Percentiles rank a stretch among this genome's conserved stretches.
These are phyloP conservation scores for Claviceps humidiphila DNA, from an alignment of 2,329 filamentous ascomycete genomes.

Conservation along the genomic window DNA sequence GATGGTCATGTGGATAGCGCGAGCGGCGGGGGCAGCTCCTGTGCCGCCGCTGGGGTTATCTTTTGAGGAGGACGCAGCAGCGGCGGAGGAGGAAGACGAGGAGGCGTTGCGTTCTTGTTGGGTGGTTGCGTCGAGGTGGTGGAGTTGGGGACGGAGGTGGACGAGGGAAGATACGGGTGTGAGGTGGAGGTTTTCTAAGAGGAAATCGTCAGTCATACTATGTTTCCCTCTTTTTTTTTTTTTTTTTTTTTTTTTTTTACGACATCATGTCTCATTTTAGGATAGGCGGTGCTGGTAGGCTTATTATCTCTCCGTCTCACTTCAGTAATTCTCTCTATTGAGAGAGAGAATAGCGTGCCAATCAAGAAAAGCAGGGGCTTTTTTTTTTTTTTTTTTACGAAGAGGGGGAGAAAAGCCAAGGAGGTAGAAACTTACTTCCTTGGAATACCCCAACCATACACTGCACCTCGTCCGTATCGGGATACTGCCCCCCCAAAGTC, in stretches of 20 bases:
- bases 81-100: conserved; percentile 21
- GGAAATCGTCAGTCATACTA: neutral
- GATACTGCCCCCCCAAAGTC: conserved; percentile 73
- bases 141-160: conserved; percentile 80
- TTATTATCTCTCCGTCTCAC: too few relatives aligned
- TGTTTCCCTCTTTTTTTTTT: neutral
- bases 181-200: conserved; percentile 69
- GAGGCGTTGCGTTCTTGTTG: conserved; percentile 49
- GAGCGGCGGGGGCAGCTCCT: conserved; percentile 40
- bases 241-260: neutral
- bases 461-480: conserved; percentile 55
- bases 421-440: conserved; percentile 44
- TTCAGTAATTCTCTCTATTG: too few relatives aligned
- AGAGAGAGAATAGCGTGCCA: too few relatives aligned
- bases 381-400: too few relatives aligned
- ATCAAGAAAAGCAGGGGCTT: too few relatives aligned
- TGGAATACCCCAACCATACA: conserved; percentile 93
- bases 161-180: conserved; percentile 73
- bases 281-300: too few relatives aligned
- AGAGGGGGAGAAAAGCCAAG: too few relatives aligned
- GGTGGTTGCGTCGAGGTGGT: conserved; percentile 75
- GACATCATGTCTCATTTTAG: too few relatives aligned
- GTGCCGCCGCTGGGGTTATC: neutral
- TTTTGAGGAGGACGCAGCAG: conserved; percentile 17
- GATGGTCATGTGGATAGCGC: conserved; percentile 75